Evolutionary conservation across 2,329 filamentous ascomycete species (phyloP).

Genomic region (Claviceps maximensis): DNA sequence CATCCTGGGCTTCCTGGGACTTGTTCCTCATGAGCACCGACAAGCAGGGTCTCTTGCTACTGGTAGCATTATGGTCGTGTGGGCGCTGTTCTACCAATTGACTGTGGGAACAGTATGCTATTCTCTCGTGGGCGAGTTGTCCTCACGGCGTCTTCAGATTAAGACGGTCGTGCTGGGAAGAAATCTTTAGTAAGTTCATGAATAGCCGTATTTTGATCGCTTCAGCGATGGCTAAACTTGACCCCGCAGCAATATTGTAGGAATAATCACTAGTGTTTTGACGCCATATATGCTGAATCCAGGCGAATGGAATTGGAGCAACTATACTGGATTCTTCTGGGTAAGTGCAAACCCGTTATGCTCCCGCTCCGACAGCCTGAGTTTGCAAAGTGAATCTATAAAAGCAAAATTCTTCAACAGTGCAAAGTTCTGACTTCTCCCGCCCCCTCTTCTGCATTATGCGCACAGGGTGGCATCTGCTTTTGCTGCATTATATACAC

Average conservation of each 20-base stretch:
- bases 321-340: slow-evolving; percentile 84
- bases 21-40: slow-evolving; percentile 49
- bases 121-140: slow-evolving; percentile 74
- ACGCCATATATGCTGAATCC: slow-evolving; percentile 93
- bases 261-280: slow-evolving; percentile 67
- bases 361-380: too few relatives aligned
- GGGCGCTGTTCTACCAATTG: slow-evolving; percentile 73
- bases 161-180: slow-evolving; percentile 84
- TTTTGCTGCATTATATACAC: slow-evolving; percentile 72
- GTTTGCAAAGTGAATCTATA: not conserved
- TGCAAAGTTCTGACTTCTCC: not conserved
- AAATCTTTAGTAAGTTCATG: slow-evolving; percentile 49
- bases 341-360: slow-evolving; percentile 18
- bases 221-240: not conserved
- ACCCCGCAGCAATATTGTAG: slow-evolving; percentile 54
- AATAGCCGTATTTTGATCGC: not conserved
- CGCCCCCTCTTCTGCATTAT: not conserved
- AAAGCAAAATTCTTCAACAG: not conserved
- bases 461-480: slow-evolving; percentile 52
- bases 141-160: slow-evolving; percentile 70
- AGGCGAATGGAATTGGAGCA: slow-evolving; percentile 73
- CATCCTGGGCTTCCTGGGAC: slow-evolving; percentile 70
- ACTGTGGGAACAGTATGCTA: slow-evolving; percentile 85
- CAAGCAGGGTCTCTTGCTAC: slow-evolving; percentile 58
- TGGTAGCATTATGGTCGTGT: slow-evolving; percentile 72